Evolutionary conservation across 352 stramenopile genomes (phyloP).

Genomic region (Elongisporangium undulatum): DNA sequence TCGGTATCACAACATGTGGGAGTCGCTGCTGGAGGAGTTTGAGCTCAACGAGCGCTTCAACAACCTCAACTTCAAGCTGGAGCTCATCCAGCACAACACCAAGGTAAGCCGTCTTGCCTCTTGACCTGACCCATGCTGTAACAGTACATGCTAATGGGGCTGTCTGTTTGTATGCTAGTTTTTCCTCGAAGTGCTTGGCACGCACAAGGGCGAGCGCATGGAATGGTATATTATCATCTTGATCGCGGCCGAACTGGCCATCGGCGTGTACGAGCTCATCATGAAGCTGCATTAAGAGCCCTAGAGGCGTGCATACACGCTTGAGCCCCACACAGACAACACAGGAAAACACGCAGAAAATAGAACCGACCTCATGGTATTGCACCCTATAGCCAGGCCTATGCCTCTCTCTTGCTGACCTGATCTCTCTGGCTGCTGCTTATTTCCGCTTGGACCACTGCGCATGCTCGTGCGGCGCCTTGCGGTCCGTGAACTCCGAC

Average conservation of each 20-base stretch:
- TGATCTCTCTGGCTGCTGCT: too few relatives aligned
- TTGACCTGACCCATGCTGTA: background rate
- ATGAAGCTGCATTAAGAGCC: conserved; percentile 65
- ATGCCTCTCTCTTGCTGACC: background rate
- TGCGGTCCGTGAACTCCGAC: conserved; percentile 75
- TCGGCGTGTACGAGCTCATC: conserved; percentile 82
- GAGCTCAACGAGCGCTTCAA: conserved; percentile 94
- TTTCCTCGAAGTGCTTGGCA: conserved; percentile 96
- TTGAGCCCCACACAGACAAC: background rate
- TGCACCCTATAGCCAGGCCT: background rate
- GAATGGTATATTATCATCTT: conserved; percentile 99
- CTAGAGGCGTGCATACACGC: too few relatives aligned
- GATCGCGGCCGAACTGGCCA: conserved; percentile 92
- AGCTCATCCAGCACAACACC: conserved; percentile 97
- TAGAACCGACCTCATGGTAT: background rate
- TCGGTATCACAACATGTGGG: conserved; percentile 93
- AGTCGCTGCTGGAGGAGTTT: conserved; percentile 88
- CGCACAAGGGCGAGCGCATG: conserved; percentile 92
- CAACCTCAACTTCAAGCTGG: conserved; percentile 97
- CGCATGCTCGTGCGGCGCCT: conserved; percentile 81
- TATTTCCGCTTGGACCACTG: conserved; percentile 58
- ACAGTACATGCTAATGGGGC: background rate
- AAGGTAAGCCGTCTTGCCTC: conserved; percentile 60
- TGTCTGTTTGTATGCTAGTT: conserved; percentile 58
- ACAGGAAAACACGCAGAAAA: background rate